Percentiles rank a stretch among this genome's conserved stretches.
Evolutionary conservation across 2,329 filamentous ascomycete species (phyloP).

Genomic region (Aspergillus clavatus): DNA sequence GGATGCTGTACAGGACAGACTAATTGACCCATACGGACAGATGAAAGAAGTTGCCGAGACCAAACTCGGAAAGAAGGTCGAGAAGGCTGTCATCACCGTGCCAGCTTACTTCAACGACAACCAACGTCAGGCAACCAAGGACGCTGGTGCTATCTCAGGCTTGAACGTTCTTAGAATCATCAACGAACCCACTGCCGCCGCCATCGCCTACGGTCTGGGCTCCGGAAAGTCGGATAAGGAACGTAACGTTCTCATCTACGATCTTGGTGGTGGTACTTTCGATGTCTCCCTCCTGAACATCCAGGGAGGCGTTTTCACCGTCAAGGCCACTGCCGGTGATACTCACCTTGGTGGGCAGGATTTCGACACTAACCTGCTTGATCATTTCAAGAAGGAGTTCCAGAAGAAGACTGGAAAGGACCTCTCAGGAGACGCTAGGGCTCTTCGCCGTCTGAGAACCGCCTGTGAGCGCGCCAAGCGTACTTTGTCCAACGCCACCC

Average conservation of each 20-base stretch:
- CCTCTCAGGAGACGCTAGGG: conserved; percentile 77
- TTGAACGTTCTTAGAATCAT: conserved; percentile 99
- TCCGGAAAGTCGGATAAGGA: conserved; percentile 94
- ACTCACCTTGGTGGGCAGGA: conserved; percentile 94
- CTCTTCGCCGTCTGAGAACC: conserved; percentile 90
- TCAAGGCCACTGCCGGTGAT: conserved; percentile 97
- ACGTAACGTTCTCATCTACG: conserved; percentile 98
- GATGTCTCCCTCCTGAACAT: conserved; percentile 99
- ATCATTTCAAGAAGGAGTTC: conserved; percentile 97
- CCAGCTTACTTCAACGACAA: conserved; percentile 99
- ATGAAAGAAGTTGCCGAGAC: conserved; percentile 99
- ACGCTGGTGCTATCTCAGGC: conserved; percentile 93
- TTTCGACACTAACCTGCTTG: conserved; percentile 92
- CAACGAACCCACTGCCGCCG: conserved; percentile 98
- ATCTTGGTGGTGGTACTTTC: conserved; percentile 99
- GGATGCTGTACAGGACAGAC: not conserved
- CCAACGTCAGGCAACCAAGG: conserved; percentile 99
- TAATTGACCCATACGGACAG: conserved; percentile 45
- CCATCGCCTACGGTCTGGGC: conserved; percentile 96
- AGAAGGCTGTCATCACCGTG: conserved; percentile 98
- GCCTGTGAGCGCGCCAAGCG: conserved; percentile 99
- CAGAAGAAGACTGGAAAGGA: conserved; percentile 73
- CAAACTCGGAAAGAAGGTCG: conserved; percentile 98
- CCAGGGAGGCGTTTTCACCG: conserved; percentile 98
- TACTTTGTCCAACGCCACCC: conserved; percentile 93